Evolutionary conservation across 2,329 filamentous ascomycete species (phyloP).

Genomic region (Xylariaceae sp.): DNA sequence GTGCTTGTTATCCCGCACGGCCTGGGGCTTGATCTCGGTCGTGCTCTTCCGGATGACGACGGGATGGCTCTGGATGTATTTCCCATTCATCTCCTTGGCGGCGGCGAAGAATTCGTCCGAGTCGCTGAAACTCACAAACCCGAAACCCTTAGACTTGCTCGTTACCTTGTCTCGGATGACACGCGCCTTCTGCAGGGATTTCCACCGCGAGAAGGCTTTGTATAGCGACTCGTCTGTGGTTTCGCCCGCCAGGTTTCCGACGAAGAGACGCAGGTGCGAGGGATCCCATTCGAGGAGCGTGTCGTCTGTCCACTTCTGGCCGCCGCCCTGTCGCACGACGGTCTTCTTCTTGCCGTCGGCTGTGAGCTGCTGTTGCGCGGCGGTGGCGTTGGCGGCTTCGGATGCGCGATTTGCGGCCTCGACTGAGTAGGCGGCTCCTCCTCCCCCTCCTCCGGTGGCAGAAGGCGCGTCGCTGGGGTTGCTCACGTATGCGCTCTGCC

Average conservation of each 20-base stretch:
- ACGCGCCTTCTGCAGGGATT: slow-evolving; percentile 84
- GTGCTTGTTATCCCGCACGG: slow-evolving; percentile 52
- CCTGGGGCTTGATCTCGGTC: slow-evolving; percentile 80
- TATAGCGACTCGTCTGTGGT: slow-evolving; percentile 93
- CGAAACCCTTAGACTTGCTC: slow-evolving; percentile 92
- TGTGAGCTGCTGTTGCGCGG: no score
- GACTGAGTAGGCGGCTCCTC: slow-evolving; percentile 36
- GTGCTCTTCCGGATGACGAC: slow-evolving; percentile 82
- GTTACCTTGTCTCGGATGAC: slow-evolving; percentile 95
- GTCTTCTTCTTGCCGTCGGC: slow-evolving; percentile 69
- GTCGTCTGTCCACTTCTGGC: slow-evolving; percentile 87
- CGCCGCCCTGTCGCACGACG: slow-evolving; percentile 81
- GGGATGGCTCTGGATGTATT: slow-evolving; percentile 97
- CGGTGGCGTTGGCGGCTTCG: slow-evolving; percentile 38
- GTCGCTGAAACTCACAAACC: slow-evolving; percentile 93
- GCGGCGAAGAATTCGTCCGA: slow-evolving; percentile 96
- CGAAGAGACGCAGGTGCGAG: slow-evolving; percentile 87
- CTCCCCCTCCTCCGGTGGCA: slow-evolving; percentile 20
- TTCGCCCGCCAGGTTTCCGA: slow-evolving; percentile 94
- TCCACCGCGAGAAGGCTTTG: slow-evolving; percentile 88
- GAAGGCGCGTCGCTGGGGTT: slow-evolving; percentile 48
- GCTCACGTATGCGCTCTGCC: slow-evolving; percentile 81
- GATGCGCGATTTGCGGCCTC: slow-evolving; percentile 29
- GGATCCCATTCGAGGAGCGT: slow-evolving; percentile 94
- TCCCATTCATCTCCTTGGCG: slow-evolving; percentile 96